phyloP scores from a whole-genome alignment of 768 basidiomycete genomes.

The Ramaria rubella region DNA sequence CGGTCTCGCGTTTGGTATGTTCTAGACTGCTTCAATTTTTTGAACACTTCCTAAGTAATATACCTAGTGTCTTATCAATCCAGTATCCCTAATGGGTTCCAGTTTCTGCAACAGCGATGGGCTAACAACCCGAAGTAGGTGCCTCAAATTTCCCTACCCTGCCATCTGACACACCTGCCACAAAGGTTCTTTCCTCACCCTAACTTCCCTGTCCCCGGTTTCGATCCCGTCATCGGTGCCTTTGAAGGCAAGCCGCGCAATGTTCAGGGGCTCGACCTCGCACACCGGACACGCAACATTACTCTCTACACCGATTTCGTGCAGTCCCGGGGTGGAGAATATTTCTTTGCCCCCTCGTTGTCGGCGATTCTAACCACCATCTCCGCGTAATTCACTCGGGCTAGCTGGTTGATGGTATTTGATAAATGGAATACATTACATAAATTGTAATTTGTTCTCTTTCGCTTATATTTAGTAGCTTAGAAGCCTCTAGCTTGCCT shows the following conservation, averaged over 20 bases:
- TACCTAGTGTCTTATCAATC: constrained; percentile 29
- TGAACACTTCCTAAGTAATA: neutral
- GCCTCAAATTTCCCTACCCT: constrained; percentile 2
- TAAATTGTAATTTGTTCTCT: too few species aligned
- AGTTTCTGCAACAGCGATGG: constrained; percentile 27
- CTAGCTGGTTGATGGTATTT: too few species aligned
- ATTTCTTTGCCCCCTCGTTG: constrained; percentile 47
- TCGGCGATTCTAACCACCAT: constrained; percentile 26
- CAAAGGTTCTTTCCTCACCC: constrained; percentile 2
- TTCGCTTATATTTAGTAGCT: too few species aligned
- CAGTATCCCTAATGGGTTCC: constrained; percentile 25
- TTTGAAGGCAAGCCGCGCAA: constrained; percentile 4
- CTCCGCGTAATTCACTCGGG: neutral
- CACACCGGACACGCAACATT: neutral
- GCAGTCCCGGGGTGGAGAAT: constrained; percentile 43
- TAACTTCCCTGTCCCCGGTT: constrained; percentile 25
- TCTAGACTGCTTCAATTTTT: neutral
- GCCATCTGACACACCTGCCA: neutral
- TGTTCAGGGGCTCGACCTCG: constrained; percentile 6
- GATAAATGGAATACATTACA: too few species aligned
- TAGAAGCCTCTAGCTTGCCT: too few species aligned
- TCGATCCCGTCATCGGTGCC: constrained; percentile 43
- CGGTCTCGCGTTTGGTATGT: constrained; percentile 39
- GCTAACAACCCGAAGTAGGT: constrained; percentile 25
- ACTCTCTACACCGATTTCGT: constrained; percentile 29